Conservation (phyloP, 2,329 filamentous ascomycete genomes). For the Madurella fahalii region DNA sequence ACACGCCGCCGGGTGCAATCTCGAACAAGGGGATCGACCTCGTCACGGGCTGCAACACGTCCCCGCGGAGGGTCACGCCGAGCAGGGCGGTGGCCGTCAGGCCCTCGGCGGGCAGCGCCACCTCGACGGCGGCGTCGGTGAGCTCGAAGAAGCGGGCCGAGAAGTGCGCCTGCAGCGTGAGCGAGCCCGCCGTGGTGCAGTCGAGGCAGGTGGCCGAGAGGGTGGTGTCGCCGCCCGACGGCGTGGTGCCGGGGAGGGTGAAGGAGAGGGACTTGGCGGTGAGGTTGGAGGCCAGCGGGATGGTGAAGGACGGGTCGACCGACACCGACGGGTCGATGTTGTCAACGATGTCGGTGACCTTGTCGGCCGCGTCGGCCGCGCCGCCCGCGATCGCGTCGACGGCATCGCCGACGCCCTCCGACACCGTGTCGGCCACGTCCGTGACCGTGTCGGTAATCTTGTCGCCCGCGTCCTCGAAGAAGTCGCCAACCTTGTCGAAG, state of each 20-base stretch:
- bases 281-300: constrained; percentile 10
- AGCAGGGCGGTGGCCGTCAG: constrained; percentile 8
- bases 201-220: constrained; percentile 3
- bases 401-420: neutral
- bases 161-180: constrained; percentile 10
- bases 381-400: constrained; percentile 1
- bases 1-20: constrained; percentile 5
- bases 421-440: neutral
- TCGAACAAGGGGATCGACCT: constrained; percentile 9
- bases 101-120: constrained; percentile 4
- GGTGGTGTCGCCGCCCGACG: neutral
- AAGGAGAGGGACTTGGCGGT: constrained; percentile 6
- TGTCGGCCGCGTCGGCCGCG: neutral
- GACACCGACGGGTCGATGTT: neutral
- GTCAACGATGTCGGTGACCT: neutral
- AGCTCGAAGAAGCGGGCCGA: constrained; percentile 1
- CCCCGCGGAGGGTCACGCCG: constrained; percentile 1
- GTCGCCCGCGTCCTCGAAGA: neutral
- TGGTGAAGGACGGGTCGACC: neutral
- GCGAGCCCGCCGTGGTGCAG: constrained; percentile 10
- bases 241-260: neutral
- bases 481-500: neutral
- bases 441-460: constrained; percentile 1
- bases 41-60: neutral
- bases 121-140: constrained; percentile 9